A percentile compares a stretch with the other conserved stretches of the same genome.
These are phyloP conservation scores for Podaxis rugospora DNA, from an alignment of 768 basidiomycete genomes.

Conservation along the genomic window DNA sequence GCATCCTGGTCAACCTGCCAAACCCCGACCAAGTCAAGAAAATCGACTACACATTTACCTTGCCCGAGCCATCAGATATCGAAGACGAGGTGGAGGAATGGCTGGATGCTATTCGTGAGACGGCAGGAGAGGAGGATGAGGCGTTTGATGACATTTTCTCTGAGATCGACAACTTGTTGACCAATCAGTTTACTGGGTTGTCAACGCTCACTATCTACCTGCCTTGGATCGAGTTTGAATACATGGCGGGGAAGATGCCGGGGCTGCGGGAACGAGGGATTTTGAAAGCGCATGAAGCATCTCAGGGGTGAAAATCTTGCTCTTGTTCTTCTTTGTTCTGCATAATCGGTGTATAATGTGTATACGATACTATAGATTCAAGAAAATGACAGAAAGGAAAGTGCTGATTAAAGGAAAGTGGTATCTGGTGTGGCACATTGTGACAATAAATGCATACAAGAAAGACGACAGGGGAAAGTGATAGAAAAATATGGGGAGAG, in stretches of 20 bases:
- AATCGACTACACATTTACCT: neutral
- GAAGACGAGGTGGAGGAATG: neutral
- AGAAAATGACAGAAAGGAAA: neutral
- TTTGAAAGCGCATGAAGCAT: neutral
- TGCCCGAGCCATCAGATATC: neutral
- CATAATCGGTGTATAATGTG: neutral
- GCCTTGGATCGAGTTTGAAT: neutral
- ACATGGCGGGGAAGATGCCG: neutral
- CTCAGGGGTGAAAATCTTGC: neutral
- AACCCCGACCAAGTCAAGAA: neutral
- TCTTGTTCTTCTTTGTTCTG: neutral
- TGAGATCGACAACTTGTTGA: neutral
- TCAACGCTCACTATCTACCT: neutral
- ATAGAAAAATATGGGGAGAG: neutral
- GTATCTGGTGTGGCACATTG: slow-evolving; percentile 8
- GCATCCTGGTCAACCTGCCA: neutral
- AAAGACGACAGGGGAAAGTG: neutral
- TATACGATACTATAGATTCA: neutral
- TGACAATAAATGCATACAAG: slow-evolving; percentile 9
- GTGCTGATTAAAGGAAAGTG: slow-evolving; percentile 7
- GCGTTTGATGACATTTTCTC: neutral
- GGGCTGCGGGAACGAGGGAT: neutral
- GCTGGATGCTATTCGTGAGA: neutral
- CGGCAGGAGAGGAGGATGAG: neutral
- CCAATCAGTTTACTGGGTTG: neutral